Conservation (phyloP, 176 grass and related monocot species). For the Bolboschoenus planiculmis region DNA sequence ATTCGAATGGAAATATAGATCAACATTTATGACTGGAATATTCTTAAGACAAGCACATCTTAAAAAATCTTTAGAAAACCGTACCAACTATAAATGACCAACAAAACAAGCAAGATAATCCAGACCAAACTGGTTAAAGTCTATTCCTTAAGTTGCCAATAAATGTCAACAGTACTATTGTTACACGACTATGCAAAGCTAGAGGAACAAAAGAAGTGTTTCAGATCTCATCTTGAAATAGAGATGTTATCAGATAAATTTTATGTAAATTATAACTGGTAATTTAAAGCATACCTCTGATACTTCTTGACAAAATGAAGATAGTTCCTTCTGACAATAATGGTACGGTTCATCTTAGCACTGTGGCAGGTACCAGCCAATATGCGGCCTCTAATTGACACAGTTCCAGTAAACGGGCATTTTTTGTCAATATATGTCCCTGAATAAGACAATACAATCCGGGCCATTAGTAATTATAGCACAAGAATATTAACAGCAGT, state of each 20-base stretch:
- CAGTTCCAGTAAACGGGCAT: constrained; percentile 19
- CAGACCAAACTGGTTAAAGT: background rate
- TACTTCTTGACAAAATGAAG: constrained; percentile 30
- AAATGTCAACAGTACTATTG: background rate
- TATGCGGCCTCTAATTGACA: constrained; percentile 18
- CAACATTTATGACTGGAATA: background rate
- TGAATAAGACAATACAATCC: background rate
- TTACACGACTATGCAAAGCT: background rate
- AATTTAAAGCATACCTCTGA: background rate
- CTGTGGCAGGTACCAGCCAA: constrained; percentile 26
- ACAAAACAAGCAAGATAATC: background rate
- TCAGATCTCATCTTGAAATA: background rate
- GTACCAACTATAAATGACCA: background rate
- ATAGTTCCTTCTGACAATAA: constrained; percentile 25
- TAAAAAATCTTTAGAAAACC: background rate
- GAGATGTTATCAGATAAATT: background rate
- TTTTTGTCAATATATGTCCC: constrained; percentile 25
- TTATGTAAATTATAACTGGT: background rate
- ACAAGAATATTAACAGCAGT: background rate
- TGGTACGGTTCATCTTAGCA: constrained; percentile 26
- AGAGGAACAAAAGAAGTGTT: background rate
- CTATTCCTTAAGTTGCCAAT: background rate
- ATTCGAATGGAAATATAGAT: background rate
- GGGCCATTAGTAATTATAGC: background rate
- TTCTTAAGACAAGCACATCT: too few species aligned